Percentiles rank a stretch among this genome's conserved stretches.
Evolutionary conservation across 306 rosid genomes (phyloP).

Genomic region (Prunus armeniaca): DNA sequence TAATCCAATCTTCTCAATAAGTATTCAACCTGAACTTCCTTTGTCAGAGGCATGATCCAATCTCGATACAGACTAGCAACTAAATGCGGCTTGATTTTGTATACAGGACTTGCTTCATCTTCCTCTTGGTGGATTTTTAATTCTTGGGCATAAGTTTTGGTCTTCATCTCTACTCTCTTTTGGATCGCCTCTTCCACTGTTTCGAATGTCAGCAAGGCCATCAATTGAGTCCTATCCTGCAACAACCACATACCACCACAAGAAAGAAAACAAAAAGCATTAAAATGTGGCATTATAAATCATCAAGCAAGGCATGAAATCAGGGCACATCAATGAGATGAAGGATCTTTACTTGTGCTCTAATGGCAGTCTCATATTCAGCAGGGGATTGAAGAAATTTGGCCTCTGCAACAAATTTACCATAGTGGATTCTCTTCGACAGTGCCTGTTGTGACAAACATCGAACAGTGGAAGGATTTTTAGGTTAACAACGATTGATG

Average conservation of each 20-base stretch:
- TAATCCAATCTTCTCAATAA: slow-evolving; percentile 46
- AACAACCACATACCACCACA: slow-evolving; percentile 10
- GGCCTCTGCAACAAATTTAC: slow-evolving; percentile 66
- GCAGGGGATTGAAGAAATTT: slow-evolving; percentile 40
- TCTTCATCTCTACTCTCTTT: slow-evolving; percentile 49
- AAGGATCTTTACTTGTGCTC: slow-evolving; percentile 29
- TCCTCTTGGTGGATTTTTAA: slow-evolving; percentile 16
- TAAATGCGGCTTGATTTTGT: slow-evolving; percentile 45
- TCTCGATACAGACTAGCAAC: slow-evolving; percentile 44
- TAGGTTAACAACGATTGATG: background rate
- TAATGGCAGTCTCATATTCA: slow-evolving; percentile 43
- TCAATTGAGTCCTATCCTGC: slow-evolving; percentile 37
- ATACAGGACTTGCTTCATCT: slow-evolving; percentile 24
- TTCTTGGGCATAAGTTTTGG: slow-evolving; percentile 38
- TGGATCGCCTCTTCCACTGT: slow-evolving; percentile 40
- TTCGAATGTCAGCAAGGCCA: slow-evolving; percentile 44
- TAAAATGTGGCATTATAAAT: background rate
- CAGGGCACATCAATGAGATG: background rate
- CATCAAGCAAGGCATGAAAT: slow-evolving; percentile 1
- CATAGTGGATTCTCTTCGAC: slow-evolving; percentile 62
- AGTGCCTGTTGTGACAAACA: slow-evolving; percentile 40
- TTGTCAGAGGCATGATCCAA: slow-evolving; percentile 60
- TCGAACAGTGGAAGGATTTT: background rate
- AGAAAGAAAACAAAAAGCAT: background rate
- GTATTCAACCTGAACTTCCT: slow-evolving; percentile 56